Evolutionary conservation across 129 eudicot genomes (phyloP), one percentile per base, ranked within the genome.

Genomic region (Flaveria brownii): DNA sequence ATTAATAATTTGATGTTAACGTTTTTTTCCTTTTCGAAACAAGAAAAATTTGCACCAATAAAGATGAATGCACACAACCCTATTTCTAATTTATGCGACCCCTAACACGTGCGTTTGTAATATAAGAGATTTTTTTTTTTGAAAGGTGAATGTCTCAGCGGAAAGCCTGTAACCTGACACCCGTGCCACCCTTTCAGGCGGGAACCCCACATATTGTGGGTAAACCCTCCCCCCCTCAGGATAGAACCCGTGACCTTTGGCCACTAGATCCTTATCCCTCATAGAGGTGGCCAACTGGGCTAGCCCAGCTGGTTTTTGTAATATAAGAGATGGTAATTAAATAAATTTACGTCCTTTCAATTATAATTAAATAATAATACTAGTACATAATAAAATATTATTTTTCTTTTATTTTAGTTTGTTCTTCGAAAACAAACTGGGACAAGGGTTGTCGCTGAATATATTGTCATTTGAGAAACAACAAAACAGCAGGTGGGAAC

Each of bases 401-500:
- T 43, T 67, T 14, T 51, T 67, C 59, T 30, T 74, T 73, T 36
- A 36, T 26, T 25, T 61, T 59, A 11, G 22, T 59, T 59, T 59
- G 36, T 59, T 14, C 65, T 22, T 9, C 5, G 11, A 22, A 59
- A 9, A 59, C 45, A 33, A 69, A 71, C 60, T 66, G 52, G 43
- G 75, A 67, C 54, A 55, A 52, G 73, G 18, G 69, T 23, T 62
- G 78, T 72, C 60, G 49, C 50, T 43, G 64, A 80, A 79, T 54
- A 69, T 28, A 17, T 65, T 65, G 79, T 80, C 74, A 80, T 68
- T 56, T 71, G 71, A 56, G 71, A 67, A 56, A 80, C 78, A 80
- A 80, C 79, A 54, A 80, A 66, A 79, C 63, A 68, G 80, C 71
- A 67, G 80, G 80, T 80, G 80, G 71, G 65, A 80, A 80, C 71